phyloP scores from a whole-genome alignment of 108 stramenopile genomes.

The Schizochytrium sp. region DNA sequence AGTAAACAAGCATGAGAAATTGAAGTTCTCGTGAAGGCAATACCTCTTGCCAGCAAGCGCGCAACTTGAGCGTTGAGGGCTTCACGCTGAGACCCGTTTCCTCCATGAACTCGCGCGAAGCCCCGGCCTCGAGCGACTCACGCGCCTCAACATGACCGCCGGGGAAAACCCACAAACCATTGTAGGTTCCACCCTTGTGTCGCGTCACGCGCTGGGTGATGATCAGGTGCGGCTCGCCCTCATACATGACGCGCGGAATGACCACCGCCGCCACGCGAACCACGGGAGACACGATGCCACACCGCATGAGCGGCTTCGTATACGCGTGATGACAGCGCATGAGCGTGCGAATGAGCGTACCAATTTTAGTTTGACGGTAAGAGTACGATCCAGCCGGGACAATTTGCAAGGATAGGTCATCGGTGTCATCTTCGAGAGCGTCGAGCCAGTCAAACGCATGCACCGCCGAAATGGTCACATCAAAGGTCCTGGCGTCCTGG shows the following conservation, averaged over 20 bases:
- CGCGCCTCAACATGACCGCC: neutral
- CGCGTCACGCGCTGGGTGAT: neutral
- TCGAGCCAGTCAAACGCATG: constrained; percentile 2
- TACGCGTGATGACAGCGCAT: neutral
- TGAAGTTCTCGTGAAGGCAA: neutral
- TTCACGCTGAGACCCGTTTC: neutral
- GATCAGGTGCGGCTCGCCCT: neutral
- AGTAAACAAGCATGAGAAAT: constrained; percentile 9
- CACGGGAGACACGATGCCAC: neutral
- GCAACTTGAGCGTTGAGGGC: neutral
- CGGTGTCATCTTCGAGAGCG: neutral
- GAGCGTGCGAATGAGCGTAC: neutral
- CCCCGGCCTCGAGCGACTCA: neutral
- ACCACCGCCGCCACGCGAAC: neutral
- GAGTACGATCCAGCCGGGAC: constrained; percentile 1
- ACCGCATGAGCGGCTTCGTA: neutral
- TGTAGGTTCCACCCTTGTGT: neutral
- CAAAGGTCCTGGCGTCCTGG: neutral
- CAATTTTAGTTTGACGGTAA: neutral
- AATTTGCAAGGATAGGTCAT: neutral
- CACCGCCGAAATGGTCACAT: neutral
- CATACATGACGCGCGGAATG: neutral
- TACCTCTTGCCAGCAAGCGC: neutral
- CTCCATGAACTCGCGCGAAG: neutral
- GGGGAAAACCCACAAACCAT: neutral